Evolutionary conservation across 1,284 basidiomycete species (phyloP), one percentile per base, ranked within the genome.

Genomic region (Leccinum ponderosum): DNA sequence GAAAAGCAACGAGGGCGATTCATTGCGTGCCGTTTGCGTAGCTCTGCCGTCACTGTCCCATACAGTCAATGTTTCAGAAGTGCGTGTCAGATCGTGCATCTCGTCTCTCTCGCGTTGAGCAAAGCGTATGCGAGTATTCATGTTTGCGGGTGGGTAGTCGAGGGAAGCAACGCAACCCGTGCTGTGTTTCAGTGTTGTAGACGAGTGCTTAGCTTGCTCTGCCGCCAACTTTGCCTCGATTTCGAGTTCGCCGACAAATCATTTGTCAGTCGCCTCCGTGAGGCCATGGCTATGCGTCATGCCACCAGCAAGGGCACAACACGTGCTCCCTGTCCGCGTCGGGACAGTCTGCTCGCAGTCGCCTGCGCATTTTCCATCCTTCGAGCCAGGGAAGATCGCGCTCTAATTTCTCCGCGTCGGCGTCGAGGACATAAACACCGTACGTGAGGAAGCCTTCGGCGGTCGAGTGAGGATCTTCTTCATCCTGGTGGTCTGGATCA

Each of bases 41-140:
- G 59, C 60, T 20, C 4, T 65, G 20, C 60, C 62, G 4, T 63
- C 66, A 35, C 9, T 56, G 3, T 55, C 55, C 64, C 76, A 77
- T 3, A 83, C 69, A 17, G 79, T 53, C 52, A 35, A 35, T 35
- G 15, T 53, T 35, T 53, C 52, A 3, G 52, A 53, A 15, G 52
- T 14, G 55, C 86, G 84, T 0, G 95, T 97, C 61, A 97, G 80
- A 68, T 91, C 88, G 27, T 90, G 82, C 91, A 96, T 96, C 78
- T 97, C 95, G 62, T 94, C 90, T 73, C 87, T 87, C 77, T 97
- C 95, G 37, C 90, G 80, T 67, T 85, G 81, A 17, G 87, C 85
- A 74, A 93, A 91, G 70, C 73, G 62, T 64, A 67, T 55, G 60
- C 65, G 63, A 14, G 63, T 58, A 35, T 61, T 65, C 53, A 58